These are phyloP conservation scores for Trametes versicolor DNA, from an alignment of 1,284 basidiomycete species.

Conservation along the genomic window DNA sequence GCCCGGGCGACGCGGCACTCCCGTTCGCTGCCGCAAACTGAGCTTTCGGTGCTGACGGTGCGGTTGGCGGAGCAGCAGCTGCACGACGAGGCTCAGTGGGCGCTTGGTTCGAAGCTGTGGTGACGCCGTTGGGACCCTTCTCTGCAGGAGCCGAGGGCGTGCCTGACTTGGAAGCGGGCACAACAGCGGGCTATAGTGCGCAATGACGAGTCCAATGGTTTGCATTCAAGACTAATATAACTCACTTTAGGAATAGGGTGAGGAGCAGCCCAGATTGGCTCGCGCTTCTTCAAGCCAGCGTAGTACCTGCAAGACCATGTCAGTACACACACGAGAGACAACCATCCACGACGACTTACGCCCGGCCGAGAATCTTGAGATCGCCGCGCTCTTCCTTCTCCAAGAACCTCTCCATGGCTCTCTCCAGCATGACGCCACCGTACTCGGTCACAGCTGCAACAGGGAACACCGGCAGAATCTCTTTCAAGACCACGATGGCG, in stretches of 20 bases:
- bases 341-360: conserved; percentile 55
- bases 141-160: conserved; percentile 47
- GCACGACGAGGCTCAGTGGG: conserved; percentile 44
- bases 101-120: conserved; percentile 30
- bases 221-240: conserved; percentile 24
- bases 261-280: conserved; percentile 64
- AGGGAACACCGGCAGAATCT: conserved; percentile 90
- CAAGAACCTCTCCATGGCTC: conserved; percentile 73
- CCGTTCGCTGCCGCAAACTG: conserved; percentile 44
- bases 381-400: conserved; percentile 83
- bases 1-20: conserved; percentile 36
- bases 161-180: conserved; percentile 49
- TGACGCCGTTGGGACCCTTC: conserved; percentile 52
- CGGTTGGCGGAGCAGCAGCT: conserved; percentile 44
- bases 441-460: conserved; percentile 64
- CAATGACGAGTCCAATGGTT: conserved; percentile 28
- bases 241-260: conserved; percentile 34
- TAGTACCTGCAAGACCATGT: conserved; percentile 61
- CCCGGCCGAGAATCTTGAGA: conserved; percentile 82
- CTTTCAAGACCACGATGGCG: conserved; percentile 88
- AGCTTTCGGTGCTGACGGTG: conserved; percentile 68
- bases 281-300: conserved; percentile 75
- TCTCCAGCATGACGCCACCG: conserved; percentile 67
- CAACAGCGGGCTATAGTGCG: conserved; percentile 46
- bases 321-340: background rate